Evolutionary conservation across 257 asterid species (phyloP).

Genomic region (Solanum etuberosum): DNA sequence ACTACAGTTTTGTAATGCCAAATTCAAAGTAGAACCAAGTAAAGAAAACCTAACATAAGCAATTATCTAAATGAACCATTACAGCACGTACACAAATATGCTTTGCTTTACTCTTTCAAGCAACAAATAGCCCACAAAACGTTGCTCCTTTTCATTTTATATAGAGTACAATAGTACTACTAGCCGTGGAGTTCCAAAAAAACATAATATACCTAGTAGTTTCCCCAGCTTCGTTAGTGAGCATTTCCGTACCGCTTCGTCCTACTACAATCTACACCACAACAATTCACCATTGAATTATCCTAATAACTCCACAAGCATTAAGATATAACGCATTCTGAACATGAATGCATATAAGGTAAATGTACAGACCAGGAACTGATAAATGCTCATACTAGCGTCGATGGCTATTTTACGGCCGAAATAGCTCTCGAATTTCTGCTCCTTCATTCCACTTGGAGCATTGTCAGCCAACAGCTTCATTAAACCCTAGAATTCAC

Average conservation of each 20-base stretch:
- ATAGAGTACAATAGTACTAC: neutral
- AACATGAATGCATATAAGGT: neutral
- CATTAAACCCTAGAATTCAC: slow-evolving; percentile 67
- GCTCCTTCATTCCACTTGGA: slow-evolving; percentile 84
- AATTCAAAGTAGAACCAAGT: neutral
- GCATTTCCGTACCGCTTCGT: slow-evolving; percentile 83
- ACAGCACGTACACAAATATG: neutral
- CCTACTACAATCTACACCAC: slow-evolving; percentile 86
- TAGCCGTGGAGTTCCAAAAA: neutral
- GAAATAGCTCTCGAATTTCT: slow-evolving; percentile 87
- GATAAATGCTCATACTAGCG: slow-evolving; percentile 99
- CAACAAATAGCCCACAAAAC: neutral
- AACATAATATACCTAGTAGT: slow-evolving; percentile 59
- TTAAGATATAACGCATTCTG: neutral
- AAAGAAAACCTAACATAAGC: neutral
- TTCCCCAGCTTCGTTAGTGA: slow-evolving; percentile 96
- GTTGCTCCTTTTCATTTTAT: neutral
- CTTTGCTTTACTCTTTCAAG: neutral
- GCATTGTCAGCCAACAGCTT: slow-evolving; percentile 94
- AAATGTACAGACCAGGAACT: slow-evolving; percentile 57
- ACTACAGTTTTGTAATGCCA: neutral
- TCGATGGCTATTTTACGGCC: slow-evolving; percentile 97
- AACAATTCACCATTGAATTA: neutral
- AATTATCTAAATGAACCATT: neutral
- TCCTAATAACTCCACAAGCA: neutral